A percentile compares a stretch with the other conserved stretches of the same genome.
phyloP scores from a whole-genome alignment of 768 basidiomycete genomes.

The Atractiella rhizophila region DNA sequence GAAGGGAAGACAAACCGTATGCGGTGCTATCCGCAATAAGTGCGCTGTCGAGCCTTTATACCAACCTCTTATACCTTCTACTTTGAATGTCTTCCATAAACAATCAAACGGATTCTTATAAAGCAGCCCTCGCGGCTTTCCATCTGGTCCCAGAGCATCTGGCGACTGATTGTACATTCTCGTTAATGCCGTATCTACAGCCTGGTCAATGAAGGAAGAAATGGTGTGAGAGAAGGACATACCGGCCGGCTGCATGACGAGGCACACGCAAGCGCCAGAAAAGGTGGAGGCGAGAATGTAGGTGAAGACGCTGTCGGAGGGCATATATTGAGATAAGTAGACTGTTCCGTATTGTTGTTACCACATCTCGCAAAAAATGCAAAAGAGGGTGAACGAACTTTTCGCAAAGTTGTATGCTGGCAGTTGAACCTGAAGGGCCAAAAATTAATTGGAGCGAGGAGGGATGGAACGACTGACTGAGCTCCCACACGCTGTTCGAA shows the following conservation, averaged over 20 bases:
- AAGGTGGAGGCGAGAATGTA: conserved; percentile 68
- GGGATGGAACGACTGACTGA: conserved; percentile 12
- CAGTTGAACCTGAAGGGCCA: conserved; percentile 44
- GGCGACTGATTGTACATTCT: conserved; percentile 93
- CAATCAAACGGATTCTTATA: conserved; percentile 82
- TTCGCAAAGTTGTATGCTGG: conserved; percentile 92
- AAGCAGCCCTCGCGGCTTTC: conserved; percentile 27
- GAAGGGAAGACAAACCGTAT: too few relatives aligned
- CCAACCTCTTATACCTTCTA: conserved; percentile 77
- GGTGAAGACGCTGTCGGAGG: conserved; percentile 56
- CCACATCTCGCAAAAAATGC: conserved; percentile 42
- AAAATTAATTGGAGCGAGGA: conserved; percentile 3
- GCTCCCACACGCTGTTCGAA: conserved; percentile 83
- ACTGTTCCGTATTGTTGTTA: too few relatives aligned
- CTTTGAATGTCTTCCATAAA: conserved; percentile 74
- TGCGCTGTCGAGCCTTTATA: conserved; percentile 95
- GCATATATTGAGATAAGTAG: too few relatives aligned
- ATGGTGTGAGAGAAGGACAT: conserved; percentile 14
- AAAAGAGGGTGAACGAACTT: conserved; percentile 40
- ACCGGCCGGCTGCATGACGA: conserved; percentile 71
- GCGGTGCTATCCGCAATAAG: conserved; percentile 25
- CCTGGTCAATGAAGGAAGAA: conserved; percentile 17
- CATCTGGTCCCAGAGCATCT: conserved; percentile 34
- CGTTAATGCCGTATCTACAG: conserved; percentile 38
- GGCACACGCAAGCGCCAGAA: conserved; percentile 56